Percentiles rank a stretch among this genome's conserved stretches.
Evolutionary conservation across 805 yeast genomes (phyloP).

Genomic region (Maudiozyma pseudohumilis): DNA sequence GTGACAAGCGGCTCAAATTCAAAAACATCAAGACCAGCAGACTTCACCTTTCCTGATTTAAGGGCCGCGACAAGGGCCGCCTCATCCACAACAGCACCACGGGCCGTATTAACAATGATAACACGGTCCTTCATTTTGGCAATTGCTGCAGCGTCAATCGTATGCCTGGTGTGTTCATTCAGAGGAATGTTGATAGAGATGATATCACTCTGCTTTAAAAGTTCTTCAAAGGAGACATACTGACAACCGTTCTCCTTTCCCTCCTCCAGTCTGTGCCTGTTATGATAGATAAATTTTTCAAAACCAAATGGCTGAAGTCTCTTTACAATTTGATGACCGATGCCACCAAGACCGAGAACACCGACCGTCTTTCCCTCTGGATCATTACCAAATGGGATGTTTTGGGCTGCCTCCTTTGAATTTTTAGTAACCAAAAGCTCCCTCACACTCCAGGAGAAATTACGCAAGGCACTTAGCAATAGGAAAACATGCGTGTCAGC

Average conservation of each 20-base stretch:
- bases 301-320: conserved; percentile 73
- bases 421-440: conserved; percentile 41
- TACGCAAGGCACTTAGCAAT: conserved; percentile 53
- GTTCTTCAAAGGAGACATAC: conserved; percentile 62
- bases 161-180: conserved; percentile 60
- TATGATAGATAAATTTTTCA: conserved; percentile 57
- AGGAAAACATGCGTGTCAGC: conserved; percentile 62
- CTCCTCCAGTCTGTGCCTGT: conserved; percentile 47
- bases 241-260: conserved; percentile 63
- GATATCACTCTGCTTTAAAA: conserved; percentile 55
- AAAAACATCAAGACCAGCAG: conserved; percentile 68
- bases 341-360: conserved; percentile 81
- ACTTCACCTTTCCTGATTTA: conserved; percentile 52
- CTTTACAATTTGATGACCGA: conserved; percentile 71
- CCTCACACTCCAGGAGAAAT: conserved; percentile 52
- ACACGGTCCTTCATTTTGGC: conserved; percentile 70
- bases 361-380: conserved; percentile 73
- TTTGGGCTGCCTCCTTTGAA: conserved; percentile 51
- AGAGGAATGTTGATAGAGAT: conserved; percentile 71
- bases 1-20: conserved; percentile 68
- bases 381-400: conserved; percentile 58
- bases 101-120: conserved; percentile 68
- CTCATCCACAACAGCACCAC: conserved; percentile 79
- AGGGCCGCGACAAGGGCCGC: conserved; percentile 44
- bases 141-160: conserved; percentile 51